A percentile compares a stretch with the other conserved stretches of the same genome.
Conservation (phyloP, 768 basidiomycete species). For the Leccinum subtestaceum region DNA sequence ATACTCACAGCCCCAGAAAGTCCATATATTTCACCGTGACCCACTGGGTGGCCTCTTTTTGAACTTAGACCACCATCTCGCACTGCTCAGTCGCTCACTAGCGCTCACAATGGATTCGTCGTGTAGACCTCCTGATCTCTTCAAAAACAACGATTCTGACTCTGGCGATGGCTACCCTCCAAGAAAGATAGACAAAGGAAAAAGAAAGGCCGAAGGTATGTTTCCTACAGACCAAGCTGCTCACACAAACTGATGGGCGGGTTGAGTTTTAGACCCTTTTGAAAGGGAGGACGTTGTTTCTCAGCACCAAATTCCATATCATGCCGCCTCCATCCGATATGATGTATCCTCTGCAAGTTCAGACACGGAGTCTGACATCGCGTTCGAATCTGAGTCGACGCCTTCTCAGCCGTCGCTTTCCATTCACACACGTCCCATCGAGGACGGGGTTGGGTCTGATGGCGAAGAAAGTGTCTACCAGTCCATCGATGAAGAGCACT, state of each 20-base stretch:
- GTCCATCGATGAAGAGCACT: slow-evolving; percentile 9
- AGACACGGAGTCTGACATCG: not conserved
- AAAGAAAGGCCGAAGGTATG: slow-evolving; percentile 19
- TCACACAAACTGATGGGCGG: not conserved
- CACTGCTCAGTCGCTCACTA: not conserved
- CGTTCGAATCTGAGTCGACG: slow-evolving; percentile 3
- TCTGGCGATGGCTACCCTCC: not conserved
- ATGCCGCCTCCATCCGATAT: not conserved
- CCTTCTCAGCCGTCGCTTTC: slow-evolving; percentile 1
- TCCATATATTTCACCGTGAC: too few species aligned
- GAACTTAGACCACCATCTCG: slow-evolving; percentile 1
- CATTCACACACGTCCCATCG: not conserved
- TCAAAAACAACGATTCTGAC: not conserved
- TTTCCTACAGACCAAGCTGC: not conserved
- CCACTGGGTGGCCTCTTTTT: not conserved
- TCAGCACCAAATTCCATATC: not conserved
- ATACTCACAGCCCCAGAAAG: too few species aligned
- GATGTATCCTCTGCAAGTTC: slow-evolving; percentile 2
- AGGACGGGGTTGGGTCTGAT: slow-evolving; percentile 1
- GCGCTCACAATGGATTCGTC: slow-evolving; percentile 7
- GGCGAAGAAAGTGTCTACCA: slow-evolving; percentile 15
- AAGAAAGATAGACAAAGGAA: slow-evolving; percentile 18
- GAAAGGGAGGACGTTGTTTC: not conserved
- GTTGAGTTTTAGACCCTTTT: slow-evolving; percentile 9
- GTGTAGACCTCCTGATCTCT: slow-evolving; percentile 14